Evolutionary conservation across 306 rosid genomes (phyloP).

Genomic region (Dryas drummondii): DNA sequence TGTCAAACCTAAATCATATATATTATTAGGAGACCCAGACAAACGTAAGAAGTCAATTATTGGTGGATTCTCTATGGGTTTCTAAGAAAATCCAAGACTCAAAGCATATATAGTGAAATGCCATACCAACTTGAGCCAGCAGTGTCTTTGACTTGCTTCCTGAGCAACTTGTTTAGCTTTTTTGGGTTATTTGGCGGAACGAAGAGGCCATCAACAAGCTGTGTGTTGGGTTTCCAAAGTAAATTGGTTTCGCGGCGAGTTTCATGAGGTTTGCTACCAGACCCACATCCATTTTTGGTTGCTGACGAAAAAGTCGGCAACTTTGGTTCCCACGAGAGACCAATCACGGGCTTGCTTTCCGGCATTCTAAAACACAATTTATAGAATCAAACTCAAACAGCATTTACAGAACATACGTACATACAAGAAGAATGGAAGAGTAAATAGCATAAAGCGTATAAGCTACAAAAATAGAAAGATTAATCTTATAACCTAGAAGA

Average conservation of each 20-base stretch:
- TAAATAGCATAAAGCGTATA: not conserved
- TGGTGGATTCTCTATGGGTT: not conserved
- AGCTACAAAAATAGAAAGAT: too few relatives aligned
- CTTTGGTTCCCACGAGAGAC: constrained; percentile 80
- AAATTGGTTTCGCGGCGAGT: constrained; percentile 31
- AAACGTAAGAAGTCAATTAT: not conserved
- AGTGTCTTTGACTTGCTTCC: constrained; percentile 69
- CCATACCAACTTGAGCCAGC: constrained; percentile 68
- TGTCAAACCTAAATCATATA: constrained; percentile 58
- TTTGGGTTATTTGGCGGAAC: constrained; percentile 70
- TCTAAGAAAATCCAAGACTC: not conserved
- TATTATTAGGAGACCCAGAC: not conserved
- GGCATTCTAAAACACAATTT: constrained; percentile 35
- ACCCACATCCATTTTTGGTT: constrained; percentile 10
- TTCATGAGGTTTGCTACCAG: constrained; percentile 31
- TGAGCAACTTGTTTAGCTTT: constrained; percentile 56
- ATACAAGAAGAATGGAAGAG: not conserved
- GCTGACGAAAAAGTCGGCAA: constrained; percentile 44
- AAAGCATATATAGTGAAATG: not conserved
- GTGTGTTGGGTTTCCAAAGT: constrained; percentile 58
- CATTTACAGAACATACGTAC: not conserved
- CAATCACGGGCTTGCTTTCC: constrained; percentile 48
- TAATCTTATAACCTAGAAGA: too few relatives aligned
- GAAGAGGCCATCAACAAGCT: constrained; percentile 79
- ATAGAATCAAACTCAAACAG: not conserved